Percentiles rank a stretch among this genome's conserved stretches.
Evolutionary conservation across 306 rosid species (phyloP).

Genomic region (Cicer pinnatifidum): DNA sequence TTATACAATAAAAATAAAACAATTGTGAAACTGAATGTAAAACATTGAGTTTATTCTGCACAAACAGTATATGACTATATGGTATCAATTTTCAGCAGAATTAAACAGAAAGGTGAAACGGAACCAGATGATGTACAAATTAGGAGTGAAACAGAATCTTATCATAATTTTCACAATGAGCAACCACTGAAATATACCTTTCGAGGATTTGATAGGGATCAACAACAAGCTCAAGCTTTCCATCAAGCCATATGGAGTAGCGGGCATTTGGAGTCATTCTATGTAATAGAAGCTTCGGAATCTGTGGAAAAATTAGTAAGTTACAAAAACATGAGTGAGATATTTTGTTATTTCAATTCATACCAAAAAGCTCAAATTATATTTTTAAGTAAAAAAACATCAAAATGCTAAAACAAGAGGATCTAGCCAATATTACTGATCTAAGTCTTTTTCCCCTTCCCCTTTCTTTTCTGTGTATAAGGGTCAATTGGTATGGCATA

Average conservation of each 20-base stretch:
- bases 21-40: neutral
- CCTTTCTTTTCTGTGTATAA: neutral
- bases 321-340: constrained; percentile 32
- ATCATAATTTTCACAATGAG: constrained; percentile 2
- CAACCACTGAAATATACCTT: constrained; percentile 56
- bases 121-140: constrained; percentile 5
- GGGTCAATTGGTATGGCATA: constrained; percentile 11
- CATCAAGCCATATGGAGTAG: constrained; percentile 91
- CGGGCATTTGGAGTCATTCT: constrained; percentile 89
- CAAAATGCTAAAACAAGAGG: constrained; percentile 11
- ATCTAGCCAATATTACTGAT: constrained; percentile 30
- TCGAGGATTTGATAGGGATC: constrained; percentile 95
- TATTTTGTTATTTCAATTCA: constrained; percentile 15
- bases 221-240: constrained; percentile 90
- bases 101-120: constrained; percentile 3
- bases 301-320: constrained; percentile 56
- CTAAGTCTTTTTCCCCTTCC: neutral
- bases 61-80: too few species aligned
- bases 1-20: neutral
- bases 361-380: constrained; percentile 34
- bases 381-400: constrained; percentile 37
- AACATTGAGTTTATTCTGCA: constrained; percentile 18
- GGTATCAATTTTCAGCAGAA: constrained; percentile 4
- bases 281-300: constrained; percentile 93
- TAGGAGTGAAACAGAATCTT: constrained; percentile 16